Evolutionary conservation across 2,329 filamentous ascomycete species (phyloP).

Genomic region (Lasiodiplodia citricola): DNA sequence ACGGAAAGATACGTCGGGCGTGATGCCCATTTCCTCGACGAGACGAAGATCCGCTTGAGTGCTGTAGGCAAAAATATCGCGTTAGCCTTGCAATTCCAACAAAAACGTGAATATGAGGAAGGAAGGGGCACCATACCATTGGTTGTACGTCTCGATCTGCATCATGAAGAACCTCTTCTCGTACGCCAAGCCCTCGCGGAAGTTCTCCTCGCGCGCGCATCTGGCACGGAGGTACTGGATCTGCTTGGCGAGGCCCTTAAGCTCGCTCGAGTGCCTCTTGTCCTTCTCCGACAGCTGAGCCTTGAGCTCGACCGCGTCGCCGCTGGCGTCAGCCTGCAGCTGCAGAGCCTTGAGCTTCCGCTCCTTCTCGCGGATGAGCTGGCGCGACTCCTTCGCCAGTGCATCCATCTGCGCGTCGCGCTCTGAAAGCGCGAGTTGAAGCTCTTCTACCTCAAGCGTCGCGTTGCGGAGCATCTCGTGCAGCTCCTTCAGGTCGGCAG

Average conservation of each 20-base stretch:
- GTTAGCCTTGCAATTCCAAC: slow-evolving; percentile 27
- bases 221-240: slow-evolving; percentile 88
- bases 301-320: slow-evolving; percentile 38
- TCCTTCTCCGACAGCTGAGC: slow-evolving; percentile 67
- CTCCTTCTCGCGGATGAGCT: slow-evolving; percentile 29
- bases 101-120: slow-evolving; percentile 25
- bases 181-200: slow-evolving; percentile 80
- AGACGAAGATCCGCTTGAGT: slow-evolving; percentile 91
- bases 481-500: slow-evolving; percentile 32
- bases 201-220: slow-evolving; percentile 77
- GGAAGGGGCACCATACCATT: slow-evolving; percentile 72
- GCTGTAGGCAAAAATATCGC: slow-evolving; percentile 55
- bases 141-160: slow-evolving; percentile 81
- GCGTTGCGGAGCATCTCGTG: slow-evolving; percentile 31
- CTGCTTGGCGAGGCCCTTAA: slow-evolving; percentile 84
- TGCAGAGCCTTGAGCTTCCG: slow-evolving; percentile 30
- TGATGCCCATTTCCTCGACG: slow-evolving; percentile 80
- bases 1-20: slow-evolving; percentile 53
- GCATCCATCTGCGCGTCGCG: slow-evolving; percentile 30
- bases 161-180: slow-evolving; percentile 84
- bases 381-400: slow-evolving; percentile 27
- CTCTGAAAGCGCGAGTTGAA: slow-evolving; percentile 30
- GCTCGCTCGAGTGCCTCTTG: slow-evolving; percentile 72
- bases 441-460: slow-evolving; percentile 33
- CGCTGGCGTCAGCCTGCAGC: slow-evolving; percentile 37